Evolutionary conservation across 208 protist species (phyloP).

Genomic region (Trichomonas gallinae): DNA sequence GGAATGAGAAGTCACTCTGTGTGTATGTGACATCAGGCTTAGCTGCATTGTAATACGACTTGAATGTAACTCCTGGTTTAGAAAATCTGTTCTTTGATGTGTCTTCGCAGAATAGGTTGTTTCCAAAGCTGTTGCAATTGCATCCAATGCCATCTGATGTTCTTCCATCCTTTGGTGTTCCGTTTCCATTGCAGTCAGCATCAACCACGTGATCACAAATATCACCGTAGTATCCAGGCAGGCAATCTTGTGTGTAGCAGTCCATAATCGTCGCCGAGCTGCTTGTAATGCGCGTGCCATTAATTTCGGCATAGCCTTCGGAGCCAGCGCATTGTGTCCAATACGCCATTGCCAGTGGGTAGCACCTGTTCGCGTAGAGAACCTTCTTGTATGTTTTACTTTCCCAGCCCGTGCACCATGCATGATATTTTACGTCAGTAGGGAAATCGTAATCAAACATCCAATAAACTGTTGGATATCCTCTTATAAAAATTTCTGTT

Average conservation of each 20-base stretch:
- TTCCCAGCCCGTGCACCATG: too few relatives aligned
- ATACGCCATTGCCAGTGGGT: too few relatives aligned
- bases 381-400: too few relatives aligned
- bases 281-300: background rate
- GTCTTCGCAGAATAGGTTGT: background rate
- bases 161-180: background rate
- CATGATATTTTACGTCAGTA: too few relatives aligned
- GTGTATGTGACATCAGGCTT: background rate
- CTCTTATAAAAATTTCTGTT: too few relatives aligned
- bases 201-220: background rate
- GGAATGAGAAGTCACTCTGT: background rate
- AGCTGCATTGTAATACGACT: background rate
- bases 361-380: too few relatives aligned
- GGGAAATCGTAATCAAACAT: too few relatives aligned
- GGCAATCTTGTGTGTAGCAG: background rate
- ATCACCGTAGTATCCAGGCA: background rate
- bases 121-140: background rate
- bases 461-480: too few relatives aligned
- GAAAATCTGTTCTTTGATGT: background rate
- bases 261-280: background rate
- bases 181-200: background rate
- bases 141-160: background rate
- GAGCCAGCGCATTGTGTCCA: too few relatives aligned
- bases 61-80: background rate
- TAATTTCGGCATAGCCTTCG: too few relatives aligned